phyloP scores from a whole-genome alignment of 768 basidiomycete species.

The Coprinopsis cinerea region DNA sequence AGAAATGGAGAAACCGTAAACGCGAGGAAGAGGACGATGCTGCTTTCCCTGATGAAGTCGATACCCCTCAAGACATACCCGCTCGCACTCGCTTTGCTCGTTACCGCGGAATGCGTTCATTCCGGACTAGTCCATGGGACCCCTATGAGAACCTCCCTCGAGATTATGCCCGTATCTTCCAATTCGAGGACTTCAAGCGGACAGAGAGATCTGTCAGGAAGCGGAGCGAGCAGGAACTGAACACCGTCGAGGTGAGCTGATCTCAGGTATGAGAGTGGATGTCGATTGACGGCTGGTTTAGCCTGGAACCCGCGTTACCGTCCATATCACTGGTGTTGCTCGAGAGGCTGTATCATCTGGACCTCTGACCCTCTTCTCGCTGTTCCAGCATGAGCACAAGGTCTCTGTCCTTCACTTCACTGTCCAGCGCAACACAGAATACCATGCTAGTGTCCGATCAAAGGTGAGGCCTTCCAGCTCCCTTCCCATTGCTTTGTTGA shows the following conservation, averaged over 20 bases:
- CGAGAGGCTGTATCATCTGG: constrained; percentile 38
- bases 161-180: constrained; percentile 93
- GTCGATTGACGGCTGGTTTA: constrained; percentile 23
- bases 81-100: constrained; percentile 84
- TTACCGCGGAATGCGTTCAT: constrained; percentile 85
- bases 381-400: constrained; percentile 96
- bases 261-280: background rate
- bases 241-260: constrained; percentile 56
- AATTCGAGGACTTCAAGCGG: constrained; percentile 90
- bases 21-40: constrained; percentile 77
- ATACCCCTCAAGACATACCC: constrained; percentile 82
- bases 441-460: constrained; percentile 78
- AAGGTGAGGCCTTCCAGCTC: constrained; percentile 50
- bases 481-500: constrained; percentile 4
- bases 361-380: constrained; percentile 68
- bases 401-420: constrained; percentile 88
- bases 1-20: constrained; percentile 61
- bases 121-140: constrained; percentile 97
- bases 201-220: constrained; percentile 70
- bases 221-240: constrained; percentile 55
- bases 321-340: constrained; percentile 75
- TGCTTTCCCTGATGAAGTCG: constrained; percentile 93
- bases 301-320: constrained; percentile 77
- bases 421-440: constrained; percentile 94
- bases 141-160: constrained; percentile 91